A percentile compares a stretch with the other conserved stretches of the same genome.
Conservation (phyloP, 2,329 filamentous ascomycete species). For the Hypoxylon sp. region DNA sequence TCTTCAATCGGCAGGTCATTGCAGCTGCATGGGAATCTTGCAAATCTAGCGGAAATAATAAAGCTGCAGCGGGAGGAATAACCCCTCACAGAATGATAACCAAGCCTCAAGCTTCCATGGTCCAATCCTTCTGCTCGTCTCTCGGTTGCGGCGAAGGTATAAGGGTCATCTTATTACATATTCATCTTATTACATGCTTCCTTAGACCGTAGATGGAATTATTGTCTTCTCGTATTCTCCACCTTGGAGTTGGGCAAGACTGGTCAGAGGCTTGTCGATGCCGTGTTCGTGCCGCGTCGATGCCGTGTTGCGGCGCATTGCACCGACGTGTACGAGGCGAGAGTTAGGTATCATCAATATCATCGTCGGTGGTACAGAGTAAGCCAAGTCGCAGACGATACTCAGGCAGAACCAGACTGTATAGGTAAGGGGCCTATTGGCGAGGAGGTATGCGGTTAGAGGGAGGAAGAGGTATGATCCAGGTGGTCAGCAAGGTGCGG, state of each 20-base stretch:
- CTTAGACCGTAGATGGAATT: conserved; percentile 15
- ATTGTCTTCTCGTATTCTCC: background rate
- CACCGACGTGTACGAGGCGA: conserved; percentile 8
- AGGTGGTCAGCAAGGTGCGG: conserved; percentile 12
- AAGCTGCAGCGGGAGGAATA: conserved; percentile 27
- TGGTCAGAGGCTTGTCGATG: conserved; percentile 4
- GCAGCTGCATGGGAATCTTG: conserved; percentile 32
- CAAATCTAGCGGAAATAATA: conserved; percentile 31
- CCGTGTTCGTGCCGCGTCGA: conserved; percentile 17
- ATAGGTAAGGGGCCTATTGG: conserved; percentile 10
- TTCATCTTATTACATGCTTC: conserved; percentile 29
- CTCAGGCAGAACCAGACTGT: conserved; percentile 10
- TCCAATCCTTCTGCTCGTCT: conserved; percentile 22
- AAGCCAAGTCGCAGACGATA: conserved; percentile 4
- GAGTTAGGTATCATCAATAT: conserved; percentile 18
- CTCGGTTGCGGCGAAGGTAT: conserved; percentile 10
- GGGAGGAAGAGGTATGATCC: conserved; percentile 7
- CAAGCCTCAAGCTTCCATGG: conserved; percentile 30
- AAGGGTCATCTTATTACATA: conserved; percentile 29
- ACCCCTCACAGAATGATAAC: conserved; percentile 37
- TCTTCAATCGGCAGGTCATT: conserved; percentile 40
- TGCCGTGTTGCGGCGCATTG: conserved; percentile 22
- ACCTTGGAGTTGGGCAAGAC: background rate
- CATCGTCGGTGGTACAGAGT: conserved; percentile 11
- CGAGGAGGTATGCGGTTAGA: conserved; percentile 7